phyloP scores from a whole-genome alignment of 1,284 basidiomycete species.

The Trichosporon sp. region DNA sequence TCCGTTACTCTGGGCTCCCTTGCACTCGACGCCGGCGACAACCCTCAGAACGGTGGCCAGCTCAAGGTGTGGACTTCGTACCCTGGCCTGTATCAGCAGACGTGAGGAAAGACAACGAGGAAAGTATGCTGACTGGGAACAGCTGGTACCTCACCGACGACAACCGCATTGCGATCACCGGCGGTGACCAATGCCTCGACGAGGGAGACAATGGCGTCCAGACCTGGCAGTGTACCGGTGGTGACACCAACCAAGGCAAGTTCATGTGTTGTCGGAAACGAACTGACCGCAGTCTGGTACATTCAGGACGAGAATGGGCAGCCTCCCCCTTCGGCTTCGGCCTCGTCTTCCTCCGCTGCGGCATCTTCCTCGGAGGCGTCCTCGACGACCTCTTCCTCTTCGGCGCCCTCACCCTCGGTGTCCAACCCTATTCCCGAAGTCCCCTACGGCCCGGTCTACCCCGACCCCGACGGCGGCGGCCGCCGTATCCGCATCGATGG shows the following conservation, averaged over 20 bases:
- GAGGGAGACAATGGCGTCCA: constrained; percentile 13
- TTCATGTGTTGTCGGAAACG: background rate
- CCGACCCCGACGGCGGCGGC: background rate
- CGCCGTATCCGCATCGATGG: background rate
- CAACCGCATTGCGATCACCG: constrained; percentile 28
- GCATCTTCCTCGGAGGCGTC: background rate
- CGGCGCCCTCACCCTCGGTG: background rate
- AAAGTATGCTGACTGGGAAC: background rate
- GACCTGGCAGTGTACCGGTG: constrained; percentile 13
- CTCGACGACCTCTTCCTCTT: background rate
- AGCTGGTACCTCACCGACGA: constrained; percentile 4
- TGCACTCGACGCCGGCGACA: constrained; percentile 25
- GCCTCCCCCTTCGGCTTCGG: background rate
- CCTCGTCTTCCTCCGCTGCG: background rate
- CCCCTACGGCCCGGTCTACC: background rate
- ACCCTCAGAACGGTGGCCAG: constrained; percentile 12
- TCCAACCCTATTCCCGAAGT: background rate
- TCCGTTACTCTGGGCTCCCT: background rate
- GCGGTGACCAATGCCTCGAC: constrained; percentile 21
- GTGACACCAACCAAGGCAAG: constrained; percentile 15
- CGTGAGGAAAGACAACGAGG: constrained; percentile 5
- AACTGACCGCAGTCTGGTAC: background rate
- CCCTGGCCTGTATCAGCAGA: constrained; percentile 14
- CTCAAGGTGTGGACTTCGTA: constrained; percentile 21
- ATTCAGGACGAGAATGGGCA: background rate